Base-by-base conservation (phyloP, 108 stramenopile species). In the Cyclotella atomus region DNA sequence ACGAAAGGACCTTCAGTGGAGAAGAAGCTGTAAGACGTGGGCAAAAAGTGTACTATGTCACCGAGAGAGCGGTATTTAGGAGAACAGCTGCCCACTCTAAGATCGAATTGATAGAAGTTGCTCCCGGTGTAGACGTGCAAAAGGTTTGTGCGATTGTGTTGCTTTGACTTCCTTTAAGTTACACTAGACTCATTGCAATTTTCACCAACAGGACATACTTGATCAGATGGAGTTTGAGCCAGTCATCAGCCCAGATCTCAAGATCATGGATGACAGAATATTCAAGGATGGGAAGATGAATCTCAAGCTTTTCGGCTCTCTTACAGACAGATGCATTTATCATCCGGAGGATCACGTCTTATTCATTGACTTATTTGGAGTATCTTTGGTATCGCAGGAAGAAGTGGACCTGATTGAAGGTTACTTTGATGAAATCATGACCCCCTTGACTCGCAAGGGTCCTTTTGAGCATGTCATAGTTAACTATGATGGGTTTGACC, bases 51-150 rank as follows among this genome's bases (percentile, higher is more conserved):
- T 78, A 65, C 29, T 94, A 87, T 63, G 86, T 94, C 10, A 94
- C 93, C 0, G 93, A 94, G 59, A 73, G 93, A 65, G 86, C 86
- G 17, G 93, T 94, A 16, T 94, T 94, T 65, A 72, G 83, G n/a
- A 82, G 84, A 47, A 82, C 88, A 10, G 75, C 80, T 10, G 47
- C 73, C 15, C 69, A 79, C 59, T 82, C 85, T 66, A 75, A 75
- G 8, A 59, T 94, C 21, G 93, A 94, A 59, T 65, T 94, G 43
- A 87, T 89, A 20, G 93, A 94, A 79, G 84, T 94, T 44, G 93
- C 93, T 7, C 93, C 93, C 7, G 93, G 93, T 34, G 68, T 91
- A 19, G 93, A 94, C 65, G 50, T 94, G 32, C 83, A 91, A 54
- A 94, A 81, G 52, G n/a, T n/a, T n/a, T n/a, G n/a, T n/a, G n/a